phyloP scores from a whole-genome alignment of 2,329 filamentous ascomycete species.

The Arachnopeziza araneosa region DNA sequence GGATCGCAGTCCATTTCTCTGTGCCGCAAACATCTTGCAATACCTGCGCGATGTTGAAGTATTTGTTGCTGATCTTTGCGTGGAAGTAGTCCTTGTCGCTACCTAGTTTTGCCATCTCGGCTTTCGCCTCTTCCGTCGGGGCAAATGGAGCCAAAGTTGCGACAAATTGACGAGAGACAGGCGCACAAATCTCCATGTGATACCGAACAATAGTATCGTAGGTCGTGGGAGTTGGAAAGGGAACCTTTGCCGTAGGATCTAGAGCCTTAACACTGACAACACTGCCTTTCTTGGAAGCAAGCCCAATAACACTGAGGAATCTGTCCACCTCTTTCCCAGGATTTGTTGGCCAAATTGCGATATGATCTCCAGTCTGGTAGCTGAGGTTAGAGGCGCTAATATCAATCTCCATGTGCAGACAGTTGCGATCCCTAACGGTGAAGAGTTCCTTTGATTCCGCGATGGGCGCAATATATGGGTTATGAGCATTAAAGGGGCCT shows the following conservation, averaged over 20 bases:
- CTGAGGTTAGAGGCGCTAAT: constrained; percentile 81
- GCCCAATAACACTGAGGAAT: constrained; percentile 73
- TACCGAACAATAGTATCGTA: constrained; percentile 91
- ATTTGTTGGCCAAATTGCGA: constrained; percentile 96
- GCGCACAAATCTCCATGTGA: constrained; percentile 93
- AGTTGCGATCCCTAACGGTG: constrained; percentile 84
- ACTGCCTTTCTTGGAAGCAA: constrained; percentile 68
- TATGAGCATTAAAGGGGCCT: constrained; percentile 93
- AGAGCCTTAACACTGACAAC: constrained; percentile 88
- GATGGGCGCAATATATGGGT: constrained; percentile 94
- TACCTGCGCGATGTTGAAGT: constrained; percentile 85
- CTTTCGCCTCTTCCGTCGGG: constrained; percentile 76
- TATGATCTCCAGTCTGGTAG: constrained; percentile 96
- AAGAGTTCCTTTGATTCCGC: constrained; percentile 88
- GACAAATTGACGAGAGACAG: constrained; percentile 93
- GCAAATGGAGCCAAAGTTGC: constrained; percentile 83
- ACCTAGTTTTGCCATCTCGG: constrained; percentile 83
- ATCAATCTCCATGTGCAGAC: constrained; percentile 92
- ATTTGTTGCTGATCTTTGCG: constrained; percentile 71
- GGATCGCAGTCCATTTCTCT: constrained; percentile 74
- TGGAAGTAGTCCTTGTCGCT: constrained; percentile 95
- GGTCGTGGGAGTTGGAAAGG: constrained; percentile 94
- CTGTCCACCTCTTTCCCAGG: constrained; percentile 86
- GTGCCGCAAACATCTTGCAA: constrained; percentile 68
- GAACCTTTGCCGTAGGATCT: constrained; percentile 93